Percentiles rank a stretch among this genome's conserved stretches.
Conservation (phyloP, 2,329 filamentous ascomycete genomes). For the Tolypocladium endophyticum region DNA sequence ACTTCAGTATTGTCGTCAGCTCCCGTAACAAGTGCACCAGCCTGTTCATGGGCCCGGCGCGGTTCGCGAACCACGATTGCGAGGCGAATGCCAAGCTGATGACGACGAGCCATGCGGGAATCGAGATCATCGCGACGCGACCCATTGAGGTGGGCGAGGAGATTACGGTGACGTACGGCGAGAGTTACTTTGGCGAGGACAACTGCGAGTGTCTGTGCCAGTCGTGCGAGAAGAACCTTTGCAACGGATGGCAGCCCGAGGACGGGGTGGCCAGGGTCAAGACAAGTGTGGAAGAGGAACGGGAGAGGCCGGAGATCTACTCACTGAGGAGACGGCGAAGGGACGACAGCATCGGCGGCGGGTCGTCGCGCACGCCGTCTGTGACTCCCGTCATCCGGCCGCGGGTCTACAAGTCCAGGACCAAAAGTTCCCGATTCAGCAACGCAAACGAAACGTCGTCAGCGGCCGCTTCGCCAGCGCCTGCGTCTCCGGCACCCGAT, state of each 20-base stretch:
- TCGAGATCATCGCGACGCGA: constrained; percentile 77
- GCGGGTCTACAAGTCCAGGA: constrained; percentile 30
- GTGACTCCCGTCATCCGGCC: constrained; percentile 45
- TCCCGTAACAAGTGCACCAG: constrained; percentile 84
- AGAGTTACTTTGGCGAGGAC: constrained; percentile 88
- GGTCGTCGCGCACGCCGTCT: constrained; percentile 45
- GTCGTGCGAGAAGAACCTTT: constrained; percentile 65
- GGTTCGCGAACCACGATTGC: constrained; percentile 97
- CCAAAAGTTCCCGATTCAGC: constrained; percentile 20
- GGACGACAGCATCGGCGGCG: constrained; percentile 35
- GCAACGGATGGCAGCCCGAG: constrained; percentile 71
- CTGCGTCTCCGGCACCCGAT: constrained; percentile 15
- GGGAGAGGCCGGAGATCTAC: constrained; percentile 34
- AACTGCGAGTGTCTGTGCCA: constrained; percentile 92
- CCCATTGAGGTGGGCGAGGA: constrained; percentile 83
- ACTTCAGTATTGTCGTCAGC: constrained; percentile 95
- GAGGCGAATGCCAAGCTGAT: constrained; percentile 81
- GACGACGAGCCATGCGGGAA: constrained; percentile 74
- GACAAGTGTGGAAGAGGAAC: constrained; percentile 43
- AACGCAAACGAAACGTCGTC: constrained; percentile 24
- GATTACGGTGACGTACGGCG: constrained; percentile 92
- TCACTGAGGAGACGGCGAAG: constrained; percentile 43
- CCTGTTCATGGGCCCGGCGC: constrained; percentile 86
- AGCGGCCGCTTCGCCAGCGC: constrained; percentile 13
- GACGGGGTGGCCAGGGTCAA: constrained; percentile 34